phyloP scores from a whole-genome alignment of 768 basidiomycete genomes.

The Paxillus ammoniavirescens region DNA sequence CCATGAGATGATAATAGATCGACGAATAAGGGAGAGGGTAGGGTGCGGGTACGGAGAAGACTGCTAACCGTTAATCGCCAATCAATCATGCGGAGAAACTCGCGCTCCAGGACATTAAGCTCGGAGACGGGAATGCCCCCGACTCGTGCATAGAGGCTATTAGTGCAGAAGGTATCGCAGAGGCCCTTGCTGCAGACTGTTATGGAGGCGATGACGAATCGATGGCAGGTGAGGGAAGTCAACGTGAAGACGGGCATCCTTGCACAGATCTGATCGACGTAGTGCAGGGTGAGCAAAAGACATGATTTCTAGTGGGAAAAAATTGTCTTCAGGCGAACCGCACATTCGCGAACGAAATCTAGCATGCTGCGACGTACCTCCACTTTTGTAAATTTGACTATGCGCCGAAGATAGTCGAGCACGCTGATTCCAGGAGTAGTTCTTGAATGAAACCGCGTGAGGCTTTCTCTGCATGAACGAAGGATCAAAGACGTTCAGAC shows the following conservation, averaged over 20 bases:
- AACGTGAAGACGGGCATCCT: slow-evolving; percentile 87
- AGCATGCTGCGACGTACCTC: slow-evolving; percentile 76
- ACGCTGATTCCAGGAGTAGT: slow-evolving; percentile 85
- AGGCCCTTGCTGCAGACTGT: slow-evolving; percentile 92
- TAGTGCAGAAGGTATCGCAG: slow-evolving; percentile 94
- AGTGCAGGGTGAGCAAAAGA: slow-evolving; percentile 79
- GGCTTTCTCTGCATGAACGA: slow-evolving; percentile 58
- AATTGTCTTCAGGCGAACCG: slow-evolving; percentile 6
- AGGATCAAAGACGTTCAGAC: slow-evolving; percentile 20
- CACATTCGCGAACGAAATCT: background rate
- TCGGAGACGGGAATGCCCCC: slow-evolving; percentile 91
- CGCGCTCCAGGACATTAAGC: slow-evolving; percentile 92
- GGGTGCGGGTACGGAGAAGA: slow-evolving; percentile 23
- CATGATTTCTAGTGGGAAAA: slow-evolving; percentile 58
- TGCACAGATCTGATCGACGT: slow-evolving; percentile 92
- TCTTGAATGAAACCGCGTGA: slow-evolving; percentile 96
- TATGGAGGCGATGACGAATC: slow-evolving; percentile 93
- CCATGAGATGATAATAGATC: slow-evolving; percentile 8
- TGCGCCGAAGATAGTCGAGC: slow-evolving; percentile 90
- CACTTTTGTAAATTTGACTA: slow-evolving; percentile 93
- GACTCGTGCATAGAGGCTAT: slow-evolving; percentile 92
- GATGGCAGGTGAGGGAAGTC: slow-evolving; percentile 94
- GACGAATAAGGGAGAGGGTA: slow-evolving; percentile 5
- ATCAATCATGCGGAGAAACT: slow-evolving; percentile 88
- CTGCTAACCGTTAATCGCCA: slow-evolving; percentile 89